Percentiles rank a stretch among this genome's conserved stretches.
Conservation (phyloP, 352 stramenopile species). For the Achlya hypogyna region DNA sequence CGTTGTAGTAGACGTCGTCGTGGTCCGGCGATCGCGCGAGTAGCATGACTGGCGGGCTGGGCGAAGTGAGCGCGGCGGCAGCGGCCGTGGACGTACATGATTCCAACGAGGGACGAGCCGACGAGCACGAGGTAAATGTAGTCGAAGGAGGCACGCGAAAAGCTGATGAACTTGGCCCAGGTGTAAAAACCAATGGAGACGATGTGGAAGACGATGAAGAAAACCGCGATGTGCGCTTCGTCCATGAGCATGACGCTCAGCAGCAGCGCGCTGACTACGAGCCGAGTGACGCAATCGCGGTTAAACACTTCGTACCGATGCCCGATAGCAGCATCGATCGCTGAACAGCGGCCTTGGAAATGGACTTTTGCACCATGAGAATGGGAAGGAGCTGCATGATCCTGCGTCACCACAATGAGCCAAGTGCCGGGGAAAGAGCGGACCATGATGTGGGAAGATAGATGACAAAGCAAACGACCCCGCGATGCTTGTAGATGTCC, state of each 20-base stretch:
- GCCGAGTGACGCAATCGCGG: constrained; percentile 13
- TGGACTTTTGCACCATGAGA: constrained; percentile 77
- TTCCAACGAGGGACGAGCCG: constrained; percentile 21
- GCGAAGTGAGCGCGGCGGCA: neutral
- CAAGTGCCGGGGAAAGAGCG: neutral
- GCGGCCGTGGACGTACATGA: neutral
- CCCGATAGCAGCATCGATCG: constrained; percentile 71
- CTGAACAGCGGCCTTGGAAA: constrained; percentile 63
- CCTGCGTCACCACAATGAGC: constrained; percentile 36
- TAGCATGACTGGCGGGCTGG: constrained; percentile 3
- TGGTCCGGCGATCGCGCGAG: neutral
- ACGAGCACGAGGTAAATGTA: constrained; percentile 55
- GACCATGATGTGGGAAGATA: constrained; percentile 20
- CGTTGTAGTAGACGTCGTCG: neutral
- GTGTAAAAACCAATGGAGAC: constrained; percentile 60
- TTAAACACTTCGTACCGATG: constrained; percentile 27
- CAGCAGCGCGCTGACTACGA: constrained; percentile 20
- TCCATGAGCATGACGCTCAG: constrained; percentile 2
- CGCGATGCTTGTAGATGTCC: neutral
- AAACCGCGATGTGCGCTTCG: constrained; percentile 29
- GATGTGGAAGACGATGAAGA: constrained; percentile 45
- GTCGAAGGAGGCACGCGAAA: constrained; percentile 69
- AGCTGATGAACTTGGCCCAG: constrained; percentile 71
- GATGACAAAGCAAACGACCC: constrained; percentile 21
- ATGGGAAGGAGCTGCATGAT: constrained; percentile 69